Conservation (phyloP, 2,329 filamentous ascomycete genomes). For the Penicillium janthinellum region DNA sequence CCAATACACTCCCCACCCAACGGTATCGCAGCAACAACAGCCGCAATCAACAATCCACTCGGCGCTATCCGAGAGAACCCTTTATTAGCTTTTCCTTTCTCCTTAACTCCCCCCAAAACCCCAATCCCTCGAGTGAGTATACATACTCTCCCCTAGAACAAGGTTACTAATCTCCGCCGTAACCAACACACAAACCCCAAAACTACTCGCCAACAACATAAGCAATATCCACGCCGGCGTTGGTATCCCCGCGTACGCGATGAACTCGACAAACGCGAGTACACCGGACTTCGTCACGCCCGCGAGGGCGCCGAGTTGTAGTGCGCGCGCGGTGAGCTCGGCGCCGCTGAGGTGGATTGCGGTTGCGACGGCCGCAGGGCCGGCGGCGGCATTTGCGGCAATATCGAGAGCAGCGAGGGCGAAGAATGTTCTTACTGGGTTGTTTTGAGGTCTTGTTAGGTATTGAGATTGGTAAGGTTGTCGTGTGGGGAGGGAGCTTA, state of each 20-base stretch:
- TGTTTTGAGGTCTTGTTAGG: not conserved
- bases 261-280: conserved; percentile 19
- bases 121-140: not conserved
- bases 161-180: conserved; percentile 20
- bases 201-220: conserved; percentile 15
- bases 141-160: conserved; percentile 19
- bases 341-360: conserved; percentile 19
- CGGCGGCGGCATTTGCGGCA: conserved; percentile 19
- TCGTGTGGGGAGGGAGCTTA: not conserved
- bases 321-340: conserved; percentile 14
- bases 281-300: conserved; percentile 20
- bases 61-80: conserved; percentile 7
- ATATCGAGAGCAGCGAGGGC: conserved; percentile 20
- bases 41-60: conserved; percentile 17
- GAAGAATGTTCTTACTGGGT: conserved; percentile 18
- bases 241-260: conserved; percentile 14
- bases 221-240: conserved; percentile 19
- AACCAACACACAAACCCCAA: conserved; percentile 19
- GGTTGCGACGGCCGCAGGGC: conserved; percentile 21
- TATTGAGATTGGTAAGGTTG: no score
- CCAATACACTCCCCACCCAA: conserved; percentile 19
- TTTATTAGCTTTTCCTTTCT: not conserved
- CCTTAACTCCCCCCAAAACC: no score
- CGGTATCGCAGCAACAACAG: conserved; percentile 21
- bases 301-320: conserved; percentile 17